Base-by-base conservation (phyloP, 148 eudicot genomes). In the Cornus kousa region DNA sequence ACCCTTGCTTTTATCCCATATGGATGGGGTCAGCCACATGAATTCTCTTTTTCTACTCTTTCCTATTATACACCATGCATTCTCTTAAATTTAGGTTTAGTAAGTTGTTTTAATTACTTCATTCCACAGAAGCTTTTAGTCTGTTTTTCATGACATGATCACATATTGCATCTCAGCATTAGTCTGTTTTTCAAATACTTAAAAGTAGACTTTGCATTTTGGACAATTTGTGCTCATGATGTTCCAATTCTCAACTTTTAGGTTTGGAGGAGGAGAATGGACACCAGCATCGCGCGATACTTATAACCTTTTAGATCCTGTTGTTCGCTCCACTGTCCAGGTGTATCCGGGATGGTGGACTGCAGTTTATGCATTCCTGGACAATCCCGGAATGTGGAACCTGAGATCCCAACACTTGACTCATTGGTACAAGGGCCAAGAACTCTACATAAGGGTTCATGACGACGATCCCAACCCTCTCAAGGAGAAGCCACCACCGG, bases 371-470 rank as follows among this genome's bases (percentile, higher is more conserved):
- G 81, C 60, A 5, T 87, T 77, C 73, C 85, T 87, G 9, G 89
- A 87, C 77, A 87, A 87, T 24, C 87, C 87, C 4, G 85, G 89
- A 77, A 82, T 87, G 87, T 87, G 87, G 89, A 87, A 84, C 71
- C 77, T 84, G 79, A 81, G 87, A 66, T 84, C 89, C 28, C 89
- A 87, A 37, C 84, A 82, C 68, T 68, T 80, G 71, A 79, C 79
- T 66, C 77, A 82, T 39, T 87, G 89, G 89, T 82, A 82, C 77
- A 24, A 77, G 73, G 89, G 87, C 4, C 83, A 84, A 74, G 87
- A 87, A 46, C 79, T 87, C 69, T 87, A 84, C 24, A 22, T 87
- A 0, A 53, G 89, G 48, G 89, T 84, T 72, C 80, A 79, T 59
- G 67, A 87, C 43, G 74, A 43, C 5, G 85, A 84, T 80, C 87